A percentile compares a stretch with the other conserved stretches of the same genome.
phyloP scores from a whole-genome alignment of 177 flowering plant species.

The Tripterygium wilfordii region DNA sequence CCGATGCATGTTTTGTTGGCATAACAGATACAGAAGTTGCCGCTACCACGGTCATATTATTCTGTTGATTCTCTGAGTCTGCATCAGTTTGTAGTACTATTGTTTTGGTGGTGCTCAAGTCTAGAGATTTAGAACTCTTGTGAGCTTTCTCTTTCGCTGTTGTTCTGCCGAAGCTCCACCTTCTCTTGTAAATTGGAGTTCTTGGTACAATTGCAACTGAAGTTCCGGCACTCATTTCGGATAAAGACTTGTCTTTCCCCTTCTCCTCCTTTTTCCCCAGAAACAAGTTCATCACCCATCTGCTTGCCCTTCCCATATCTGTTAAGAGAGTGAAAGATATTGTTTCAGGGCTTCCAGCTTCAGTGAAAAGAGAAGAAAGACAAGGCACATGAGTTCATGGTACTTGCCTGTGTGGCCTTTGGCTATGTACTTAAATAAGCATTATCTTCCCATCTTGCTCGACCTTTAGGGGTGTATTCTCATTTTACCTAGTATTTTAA shows the following conservation, averaged over 20 bases:
- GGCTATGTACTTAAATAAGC: too few relatives aligned
- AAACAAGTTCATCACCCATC: slow-evolving; percentile 54
- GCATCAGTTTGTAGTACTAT: slow-evolving; percentile 6
- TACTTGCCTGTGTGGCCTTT: too few relatives aligned
- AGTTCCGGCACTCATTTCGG: slow-evolving; percentile 14
- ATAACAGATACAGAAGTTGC: too few relatives aligned
- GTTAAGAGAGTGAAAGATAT: neutral
- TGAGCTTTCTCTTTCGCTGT: slow-evolving; percentile 11
- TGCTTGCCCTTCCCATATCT: slow-evolving; percentile 63
- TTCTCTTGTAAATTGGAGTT: slow-evolving; percentile 33
- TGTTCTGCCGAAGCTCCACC: slow-evolving; percentile 62
- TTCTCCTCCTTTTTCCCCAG: slow-evolving; percentile 37
- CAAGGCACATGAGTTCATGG: too few relatives aligned
- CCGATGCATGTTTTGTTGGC: slow-evolving; percentile 5
- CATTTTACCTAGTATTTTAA: too few relatives aligned
- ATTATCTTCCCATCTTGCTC: too few relatives aligned
- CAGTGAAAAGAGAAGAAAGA: too few relatives aligned
- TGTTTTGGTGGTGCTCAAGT: slow-evolving; percentile 12
- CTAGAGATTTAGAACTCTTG: slow-evolving; percentile 26
- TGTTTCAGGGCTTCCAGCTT: slow-evolving; percentile 10
- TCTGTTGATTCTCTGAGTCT: neutral
- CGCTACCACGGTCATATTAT: slow-evolving; percentile 19
- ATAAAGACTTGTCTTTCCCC: slow-evolving; percentile 9
- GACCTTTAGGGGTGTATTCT: too few relatives aligned
- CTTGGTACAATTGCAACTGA: slow-evolving; percentile 7